Percentiles rank a stretch among this genome's conserved stretches.
phyloP scores from a whole-genome alignment of 2,329 filamentous ascomycete genomes.

The Torrubiella hemipterigena region DNA sequence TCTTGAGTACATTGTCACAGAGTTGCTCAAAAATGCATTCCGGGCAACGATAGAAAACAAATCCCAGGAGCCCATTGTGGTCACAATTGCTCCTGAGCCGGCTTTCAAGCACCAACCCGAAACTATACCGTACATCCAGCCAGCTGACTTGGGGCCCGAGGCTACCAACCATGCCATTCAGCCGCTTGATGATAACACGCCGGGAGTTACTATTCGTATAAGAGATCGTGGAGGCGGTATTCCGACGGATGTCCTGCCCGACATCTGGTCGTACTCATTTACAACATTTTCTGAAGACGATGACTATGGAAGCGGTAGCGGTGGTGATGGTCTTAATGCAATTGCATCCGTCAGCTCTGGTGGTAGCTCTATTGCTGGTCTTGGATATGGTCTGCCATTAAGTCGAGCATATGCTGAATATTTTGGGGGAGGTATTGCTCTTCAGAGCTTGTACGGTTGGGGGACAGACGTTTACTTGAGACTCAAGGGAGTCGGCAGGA shows the following conservation, averaged over 20 bases:
- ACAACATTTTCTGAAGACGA: slow-evolving; percentile 72
- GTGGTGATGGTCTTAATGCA: slow-evolving; percentile 51
- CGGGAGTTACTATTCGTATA: slow-evolving; percentile 89
- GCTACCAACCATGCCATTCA: slow-evolving; percentile 36
- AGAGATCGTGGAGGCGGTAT: slow-evolving; percentile 94
- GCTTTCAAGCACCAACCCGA: slow-evolving; percentile 18
- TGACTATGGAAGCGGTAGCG: slow-evolving; percentile 26
- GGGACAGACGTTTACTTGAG: slow-evolving; percentile 59
- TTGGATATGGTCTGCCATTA: slow-evolving; percentile 86
- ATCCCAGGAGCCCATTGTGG: slow-evolving; percentile 72
- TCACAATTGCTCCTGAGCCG: slow-evolving; percentile 74
- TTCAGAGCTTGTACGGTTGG: slow-evolving; percentile 97
- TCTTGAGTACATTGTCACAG: slow-evolving; percentile 93
- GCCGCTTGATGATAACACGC: slow-evolving; percentile 52
- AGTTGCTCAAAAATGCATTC: slow-evolving; percentile 94
- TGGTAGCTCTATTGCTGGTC: slow-evolving; percentile 74
- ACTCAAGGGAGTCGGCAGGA: slow-evolving; percentile 49
- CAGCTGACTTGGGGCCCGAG: slow-evolving; percentile 21
- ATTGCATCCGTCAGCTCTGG: slow-evolving; percentile 63
- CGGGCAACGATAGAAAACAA: slow-evolving; percentile 79
- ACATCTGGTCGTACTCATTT: slow-evolving; percentile 96
- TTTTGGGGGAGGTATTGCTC: slow-evolving; percentile 85
- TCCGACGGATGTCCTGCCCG: slow-evolving; percentile 64
- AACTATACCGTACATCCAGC: slow-evolving; percentile 15
- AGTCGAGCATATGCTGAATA: slow-evolving; percentile 94